A percentile compares a stretch with the other conserved stretches of the same genome.
Evolutionary conservation across 169 alveolate species (phyloP).

Genomic region (Perkinsus olseni): DNA sequence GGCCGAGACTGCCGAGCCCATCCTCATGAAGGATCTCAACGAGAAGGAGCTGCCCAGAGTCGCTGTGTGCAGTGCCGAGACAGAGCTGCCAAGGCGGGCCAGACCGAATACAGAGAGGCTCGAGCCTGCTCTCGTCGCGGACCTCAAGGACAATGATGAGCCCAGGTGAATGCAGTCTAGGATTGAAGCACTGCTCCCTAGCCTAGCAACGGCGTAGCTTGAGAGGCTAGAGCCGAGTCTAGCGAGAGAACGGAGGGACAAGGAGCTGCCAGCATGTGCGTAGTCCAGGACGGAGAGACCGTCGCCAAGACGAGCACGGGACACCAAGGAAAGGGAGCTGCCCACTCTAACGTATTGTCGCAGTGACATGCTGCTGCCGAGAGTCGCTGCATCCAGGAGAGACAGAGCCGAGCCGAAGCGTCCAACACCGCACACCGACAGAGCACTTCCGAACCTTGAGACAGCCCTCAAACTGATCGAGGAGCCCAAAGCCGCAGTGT

Average conservation of each 20-base stretch:
- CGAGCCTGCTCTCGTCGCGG: neutral
- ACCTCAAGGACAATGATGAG: neutral
- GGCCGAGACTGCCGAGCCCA: neutral
- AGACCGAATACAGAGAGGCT: neutral
- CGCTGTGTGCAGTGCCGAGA: neutral
- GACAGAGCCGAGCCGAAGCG: neutral
- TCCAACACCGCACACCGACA: neutral
- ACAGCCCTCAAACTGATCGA: neutral
- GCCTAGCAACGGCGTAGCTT: neutral
- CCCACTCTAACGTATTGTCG: neutral
- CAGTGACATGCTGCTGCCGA: neutral
- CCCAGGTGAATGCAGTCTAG: slow-evolving; percentile 2
- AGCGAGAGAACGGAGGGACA: neutral
- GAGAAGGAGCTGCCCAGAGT: neutral
- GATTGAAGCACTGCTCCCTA: neutral
- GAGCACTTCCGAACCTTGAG: neutral
- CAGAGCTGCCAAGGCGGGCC: neutral
- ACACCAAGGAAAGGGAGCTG: neutral
- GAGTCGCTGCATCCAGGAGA: neutral
- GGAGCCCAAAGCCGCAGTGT: neutral
- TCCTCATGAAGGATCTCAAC: neutral
- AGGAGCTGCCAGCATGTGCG: neutral
- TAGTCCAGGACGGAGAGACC: neutral
- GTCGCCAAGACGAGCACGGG: neutral
- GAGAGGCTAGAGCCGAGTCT: neutral